Evolutionary conservation across 1,284 basidiomycete genomes (phyloP), one percentile per base, ranked within the genome.

Genomic region (Salmacisia buchloeana): DNA sequence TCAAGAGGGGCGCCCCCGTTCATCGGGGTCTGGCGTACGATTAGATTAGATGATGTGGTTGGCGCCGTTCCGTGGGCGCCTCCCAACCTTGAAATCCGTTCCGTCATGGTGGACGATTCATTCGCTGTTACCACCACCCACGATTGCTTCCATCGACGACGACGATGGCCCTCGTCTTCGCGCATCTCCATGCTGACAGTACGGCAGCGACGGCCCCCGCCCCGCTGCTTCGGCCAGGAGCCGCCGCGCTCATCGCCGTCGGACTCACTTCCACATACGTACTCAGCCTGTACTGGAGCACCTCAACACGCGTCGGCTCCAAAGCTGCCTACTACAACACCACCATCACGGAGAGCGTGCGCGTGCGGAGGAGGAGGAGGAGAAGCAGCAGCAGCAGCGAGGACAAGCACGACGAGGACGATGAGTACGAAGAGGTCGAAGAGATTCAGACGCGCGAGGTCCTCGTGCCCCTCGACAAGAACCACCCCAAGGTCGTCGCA

Each of bases 201-300:
- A n/a, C n/a, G n/a, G n/a, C n/a, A n/a, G 29, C 15, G 27, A 12
- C 34, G 5, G 29, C 49, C 7, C 18, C 49, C 7, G 25, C 18
- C 29, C 25, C 49, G 13, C 27, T 29, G 49, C 31, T 54, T 31
- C 31, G 27, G 29, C 49, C 49, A 3, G 18, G 49, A 1, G 49
- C 29, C 3, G 49, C 49, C 27, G 49, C 49, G 9, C 21, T 27
- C 29, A 13, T 33, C 15, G 31, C 49, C 6, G 49, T 54, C 29
- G 49, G 49, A 31, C 79, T 83, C 63, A 82, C 83, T 0, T 65
- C 79, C 12, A 70, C 76, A 33, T 84, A 83, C 65, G 83, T 84
- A 31, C 82, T 82, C 3, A 80, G 79, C 3, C 80, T 84, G 35
- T 84, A 84, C 71, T 68, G 83, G 56, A 77, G 81, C 6, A 77